These are phyloP conservation scores for Saturnispora saitoi DNA, from an alignment of 805 yeast genomes.

Conservation along the genomic window DNA sequence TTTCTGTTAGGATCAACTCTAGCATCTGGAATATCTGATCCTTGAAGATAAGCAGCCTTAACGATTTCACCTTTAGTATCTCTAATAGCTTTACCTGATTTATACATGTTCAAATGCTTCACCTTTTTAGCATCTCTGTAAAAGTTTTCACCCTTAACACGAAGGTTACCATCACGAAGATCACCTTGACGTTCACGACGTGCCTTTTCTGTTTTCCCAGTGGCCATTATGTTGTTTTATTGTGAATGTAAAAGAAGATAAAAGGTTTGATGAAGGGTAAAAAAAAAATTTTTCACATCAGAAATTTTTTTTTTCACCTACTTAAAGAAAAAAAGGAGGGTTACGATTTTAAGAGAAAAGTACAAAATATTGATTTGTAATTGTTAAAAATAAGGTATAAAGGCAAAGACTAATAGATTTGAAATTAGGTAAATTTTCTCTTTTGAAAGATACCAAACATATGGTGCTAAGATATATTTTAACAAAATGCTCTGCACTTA, in stretches of 20 bases:
- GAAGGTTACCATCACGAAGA: slow-evolving; percentile 78
- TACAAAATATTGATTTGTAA: too few species aligned
- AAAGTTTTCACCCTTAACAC: slow-evolving; percentile 95
- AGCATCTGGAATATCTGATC: slow-evolving; percentile 80
- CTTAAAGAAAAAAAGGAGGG: too few species aligned
- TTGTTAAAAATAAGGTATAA: too few species aligned
- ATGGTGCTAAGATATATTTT: too few species aligned
- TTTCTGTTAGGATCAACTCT: slow-evolving; percentile 93
- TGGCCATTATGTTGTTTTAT: slow-evolving; percentile 55
- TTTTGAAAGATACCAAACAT: too few species aligned
- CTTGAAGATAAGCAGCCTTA: slow-evolving; percentile 81
- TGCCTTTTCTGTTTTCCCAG: slow-evolving; percentile 82
- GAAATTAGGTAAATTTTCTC: too few species aligned
- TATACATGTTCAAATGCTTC: slow-evolving; percentile 85
- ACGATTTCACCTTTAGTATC: slow-evolving; percentile 83
- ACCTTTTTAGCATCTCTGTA: slow-evolving; percentile 92
- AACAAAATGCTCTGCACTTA: background rate
- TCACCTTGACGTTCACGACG: slow-evolving; percentile 81
- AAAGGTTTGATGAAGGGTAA: background rate
- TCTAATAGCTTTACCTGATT: slow-evolving; percentile 78
- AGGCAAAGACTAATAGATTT: too few species aligned
- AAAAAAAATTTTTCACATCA: background rate
- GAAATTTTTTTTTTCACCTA: background rate
- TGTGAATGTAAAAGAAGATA: background rate
- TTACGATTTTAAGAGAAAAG: too few species aligned